Evolutionary conservation across 2,329 filamentous ascomycete genomes (phyloP).

Genomic region (Plenodomus tracheiphilus): DNA sequence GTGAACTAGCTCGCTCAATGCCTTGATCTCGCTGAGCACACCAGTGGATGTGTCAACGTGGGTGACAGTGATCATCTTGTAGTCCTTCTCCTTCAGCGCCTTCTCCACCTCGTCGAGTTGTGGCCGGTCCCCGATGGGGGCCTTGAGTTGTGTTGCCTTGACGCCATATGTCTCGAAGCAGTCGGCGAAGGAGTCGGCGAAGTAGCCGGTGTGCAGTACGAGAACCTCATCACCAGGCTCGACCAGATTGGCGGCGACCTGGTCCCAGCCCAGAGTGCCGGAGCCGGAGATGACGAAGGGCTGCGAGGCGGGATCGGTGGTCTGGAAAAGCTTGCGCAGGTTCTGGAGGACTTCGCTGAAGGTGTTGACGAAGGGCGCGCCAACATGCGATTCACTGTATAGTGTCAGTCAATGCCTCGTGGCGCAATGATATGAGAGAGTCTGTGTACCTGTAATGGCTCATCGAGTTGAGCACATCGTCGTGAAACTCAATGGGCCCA

Average conservation of each 20-base stretch:
- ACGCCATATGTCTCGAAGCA: slow-evolving; percentile 91
- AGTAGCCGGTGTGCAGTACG: slow-evolving; percentile 95
- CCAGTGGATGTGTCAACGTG: slow-evolving; percentile 98
- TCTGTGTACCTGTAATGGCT: slow-evolving; percentile 79
- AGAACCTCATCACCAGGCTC: slow-evolving; percentile 89
- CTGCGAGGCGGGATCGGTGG: slow-evolving; percentile 77
- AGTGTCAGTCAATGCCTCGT: slow-evolving; percentile 4
- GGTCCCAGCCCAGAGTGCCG: slow-evolving; percentile 94
- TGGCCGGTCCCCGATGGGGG: slow-evolving; percentile 83
- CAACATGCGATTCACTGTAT: slow-evolving; percentile 87
- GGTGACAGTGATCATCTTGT: slow-evolving; percentile 92
- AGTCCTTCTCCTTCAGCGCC: slow-evolving; percentile 85
- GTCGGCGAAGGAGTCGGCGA: slow-evolving; percentile 91
- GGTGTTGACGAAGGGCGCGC: slow-evolving; percentile 80
- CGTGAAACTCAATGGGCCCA: slow-evolving; percentile 96
- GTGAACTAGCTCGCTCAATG: slow-evolving; percentile 79
- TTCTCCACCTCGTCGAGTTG: slow-evolving; percentile 86
- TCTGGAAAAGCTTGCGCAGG: slow-evolving; percentile 93
- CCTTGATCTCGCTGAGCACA: slow-evolving; percentile 87
- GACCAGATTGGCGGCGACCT: slow-evolving; percentile 89
- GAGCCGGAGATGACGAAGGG: slow-evolving; percentile 93
- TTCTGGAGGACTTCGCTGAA: slow-evolving; percentile 89
- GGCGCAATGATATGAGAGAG: neutral
- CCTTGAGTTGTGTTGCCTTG: slow-evolving; percentile 86
- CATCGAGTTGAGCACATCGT: slow-evolving; percentile 94